Conservation (phyloP, 768 basidiomycete genomes). For the Xanthoconium stramineum region DNA sequence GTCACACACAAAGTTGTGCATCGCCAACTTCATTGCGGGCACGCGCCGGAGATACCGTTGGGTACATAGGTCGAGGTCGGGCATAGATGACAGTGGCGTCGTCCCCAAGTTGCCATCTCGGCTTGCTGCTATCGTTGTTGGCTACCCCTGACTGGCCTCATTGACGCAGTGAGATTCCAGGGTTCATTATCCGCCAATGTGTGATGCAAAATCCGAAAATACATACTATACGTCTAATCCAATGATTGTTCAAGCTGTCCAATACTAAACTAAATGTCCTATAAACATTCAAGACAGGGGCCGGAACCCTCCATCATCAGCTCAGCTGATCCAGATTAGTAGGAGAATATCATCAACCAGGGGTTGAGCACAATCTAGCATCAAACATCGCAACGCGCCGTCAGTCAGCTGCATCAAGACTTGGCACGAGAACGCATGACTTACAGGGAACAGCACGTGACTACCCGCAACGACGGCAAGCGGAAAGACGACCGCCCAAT, state of each 20-base stretch:
- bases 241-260: neutral
- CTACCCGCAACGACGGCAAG: slow-evolving; percentile 63
- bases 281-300: neutral
- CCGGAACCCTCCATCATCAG: neutral
- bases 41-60: too few species aligned
- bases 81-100: too few species aligned
- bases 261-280: neutral
- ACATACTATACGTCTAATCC: too few species aligned
- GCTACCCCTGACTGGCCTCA: too few species aligned
- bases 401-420: neutral
- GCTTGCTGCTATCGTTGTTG: too few species aligned
- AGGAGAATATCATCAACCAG: slow-evolving; percentile 84
- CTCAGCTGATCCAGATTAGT: slow-evolving; percentile 15
- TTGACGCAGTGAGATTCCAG: too few species aligned
- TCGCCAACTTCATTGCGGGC: too few species aligned
- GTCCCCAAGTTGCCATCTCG: too few species aligned
- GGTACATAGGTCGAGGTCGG: too few species aligned
- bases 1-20: too few species aligned
- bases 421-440: slow-evolving; percentile 20
- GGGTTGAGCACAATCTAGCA: slow-evolving; percentile 77
- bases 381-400: neutral
- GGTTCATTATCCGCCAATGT: too few species aligned
- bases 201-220: too few species aligned
- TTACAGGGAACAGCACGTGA: slow-evolving; percentile 73
- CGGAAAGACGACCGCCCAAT: slow-evolving; percentile 79